These are phyloP conservation scores for Rhytidhysteron rufulum DNA, from an alignment of 2,329 filamentous ascomycete species.

Conservation along the genomic window DNA sequence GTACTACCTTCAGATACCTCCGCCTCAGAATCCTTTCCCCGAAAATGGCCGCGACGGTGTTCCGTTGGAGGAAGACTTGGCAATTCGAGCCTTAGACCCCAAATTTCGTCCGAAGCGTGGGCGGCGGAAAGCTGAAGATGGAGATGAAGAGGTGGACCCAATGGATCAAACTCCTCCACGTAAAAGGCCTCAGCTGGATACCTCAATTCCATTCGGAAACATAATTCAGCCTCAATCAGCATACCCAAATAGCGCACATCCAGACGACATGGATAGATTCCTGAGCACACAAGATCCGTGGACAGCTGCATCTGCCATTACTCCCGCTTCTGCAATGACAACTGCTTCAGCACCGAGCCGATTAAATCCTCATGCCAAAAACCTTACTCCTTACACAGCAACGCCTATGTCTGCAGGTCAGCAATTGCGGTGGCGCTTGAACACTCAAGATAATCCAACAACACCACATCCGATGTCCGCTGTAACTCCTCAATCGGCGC, in stretches of 20 bases:
- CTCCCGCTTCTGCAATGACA: slow-evolving; percentile 34
- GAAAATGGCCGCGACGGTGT: slow-evolving; percentile 75
- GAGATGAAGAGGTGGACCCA: slow-evolving; percentile 54
- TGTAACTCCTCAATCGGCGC: slow-evolving; percentile 61
- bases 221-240: slow-evolving; percentile 42
- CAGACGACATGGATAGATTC: slow-evolving; percentile 50
- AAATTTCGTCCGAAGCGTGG: slow-evolving; percentile 63
- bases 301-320: slow-evolving; percentile 38
- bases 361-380: slow-evolving; percentile 25
- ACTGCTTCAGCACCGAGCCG: slow-evolving; percentile 31
- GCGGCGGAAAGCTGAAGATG: slow-evolving; percentile 58
- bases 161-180: slow-evolving; percentile 33
- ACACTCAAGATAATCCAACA: slow-evolving; percentile 59
- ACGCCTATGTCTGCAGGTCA: slow-evolving; percentile 38
- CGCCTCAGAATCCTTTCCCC: slow-evolving; percentile 58
- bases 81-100: slow-evolving; percentile 76
- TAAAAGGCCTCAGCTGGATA: slow-evolving; percentile 62
- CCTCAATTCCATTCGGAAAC: slow-evolving; percentile 39
- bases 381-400: slow-evolving; percentile 39
- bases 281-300: slow-evolving; percentile 42
- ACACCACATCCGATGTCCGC: slow-evolving; percentile 75
- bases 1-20: slow-evolving; percentile 76
- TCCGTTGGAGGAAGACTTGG: slow-evolving; percentile 81
- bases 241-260: slow-evolving; percentile 53
- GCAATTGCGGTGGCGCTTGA: slow-evolving; percentile 47